These are phyloP conservation scores for Leucogyrophana mollusca DNA, from an alignment of 768 basidiomycete genomes.

Conservation along the genomic window DNA sequence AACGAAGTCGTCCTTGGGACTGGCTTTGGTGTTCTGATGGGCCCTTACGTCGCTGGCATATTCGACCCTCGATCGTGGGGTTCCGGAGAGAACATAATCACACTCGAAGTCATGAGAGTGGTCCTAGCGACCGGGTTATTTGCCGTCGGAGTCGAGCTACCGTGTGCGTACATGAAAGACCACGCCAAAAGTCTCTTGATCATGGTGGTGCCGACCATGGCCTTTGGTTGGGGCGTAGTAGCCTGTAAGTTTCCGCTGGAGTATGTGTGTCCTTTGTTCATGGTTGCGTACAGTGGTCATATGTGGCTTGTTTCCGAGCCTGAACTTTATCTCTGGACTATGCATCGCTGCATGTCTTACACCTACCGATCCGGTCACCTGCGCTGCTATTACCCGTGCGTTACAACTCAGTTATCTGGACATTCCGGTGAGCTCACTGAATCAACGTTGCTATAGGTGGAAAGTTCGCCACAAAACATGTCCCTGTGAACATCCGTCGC, in stretches of 20 bases:
- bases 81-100: slow-evolving; percentile 52
- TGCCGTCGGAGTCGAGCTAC: slow-evolving; percentile 93
- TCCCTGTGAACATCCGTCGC: slow-evolving; percentile 73
- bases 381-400: slow-evolving; percentile 75
- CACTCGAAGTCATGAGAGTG: slow-evolving; percentile 82
- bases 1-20: slow-evolving; percentile 96
- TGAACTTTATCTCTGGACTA: slow-evolving; percentile 73
- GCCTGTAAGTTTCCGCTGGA: slow-evolving; percentile 63
- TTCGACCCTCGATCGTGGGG: slow-evolving; percentile 83
- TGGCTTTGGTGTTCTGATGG: slow-evolving; percentile 55
- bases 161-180: slow-evolving; percentile 76
- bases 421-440: background rate
- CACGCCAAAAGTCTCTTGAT: slow-evolving; percentile 70
- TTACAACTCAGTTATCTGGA: slow-evolving; percentile 1
- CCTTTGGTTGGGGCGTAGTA: slow-evolving; percentile 78
- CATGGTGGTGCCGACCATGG: slow-evolving; percentile 84
- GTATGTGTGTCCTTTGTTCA: slow-evolving; percentile 43
- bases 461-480: slow-evolving; percentile 65
- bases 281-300: slow-evolving; percentile 52
- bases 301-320: slow-evolving; percentile 64
- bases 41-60: slow-evolving; percentile 67
- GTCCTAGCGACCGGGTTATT: slow-evolving; percentile 93
- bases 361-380: slow-evolving; percentile 93
- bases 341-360: slow-evolving; percentile 89
- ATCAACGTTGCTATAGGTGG: slow-evolving; percentile 46